Percentiles rank a stretch among this genome's conserved stretches.
Conservation (phyloP, 352 stramenopile genomes). For the Peronosclerospora sorghi region DNA sequence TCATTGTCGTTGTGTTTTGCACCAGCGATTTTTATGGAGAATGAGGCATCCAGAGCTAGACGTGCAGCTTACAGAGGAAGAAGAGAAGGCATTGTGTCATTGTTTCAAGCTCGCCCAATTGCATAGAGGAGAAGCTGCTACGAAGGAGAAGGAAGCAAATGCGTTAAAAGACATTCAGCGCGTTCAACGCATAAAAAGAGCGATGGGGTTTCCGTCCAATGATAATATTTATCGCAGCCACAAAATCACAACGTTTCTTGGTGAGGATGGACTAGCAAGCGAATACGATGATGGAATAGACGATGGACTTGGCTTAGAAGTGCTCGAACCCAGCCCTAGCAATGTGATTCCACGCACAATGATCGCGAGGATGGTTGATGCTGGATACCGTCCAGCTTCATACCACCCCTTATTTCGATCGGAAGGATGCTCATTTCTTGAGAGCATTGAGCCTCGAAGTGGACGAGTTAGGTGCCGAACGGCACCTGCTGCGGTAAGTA, state of each 20-base stretch:
- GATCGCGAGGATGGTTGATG: constrained; percentile 16
- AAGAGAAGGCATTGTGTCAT: constrained; percentile 17
- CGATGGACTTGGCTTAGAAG: constrained; percentile 10
- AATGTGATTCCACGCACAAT: constrained; percentile 18
- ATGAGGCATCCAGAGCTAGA: constrained; percentile 14
- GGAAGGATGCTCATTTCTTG: constrained; percentile 28
- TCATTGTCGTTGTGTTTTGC: constrained; percentile 55
- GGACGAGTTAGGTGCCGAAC: constrained; percentile 7
- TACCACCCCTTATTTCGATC: constrained; percentile 32
- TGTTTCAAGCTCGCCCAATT: constrained; percentile 26
- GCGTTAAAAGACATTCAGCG: constrained; percentile 16
- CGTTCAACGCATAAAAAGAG: constrained; percentile 24
- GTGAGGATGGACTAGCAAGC: constrained; percentile 14
- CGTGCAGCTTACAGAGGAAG: constrained; percentile 7
- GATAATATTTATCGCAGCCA: constrained; percentile 28
- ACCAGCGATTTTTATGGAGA: constrained; percentile 23
- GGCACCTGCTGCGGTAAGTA: constrained; percentile 15
- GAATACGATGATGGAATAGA: constrained; percentile 20
- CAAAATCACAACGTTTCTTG: constrained; percentile 20
- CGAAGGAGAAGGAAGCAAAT: constrained; percentile 12
- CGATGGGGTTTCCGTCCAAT: constrained; percentile 26
- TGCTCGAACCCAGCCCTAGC: constrained; percentile 9
- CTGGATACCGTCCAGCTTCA: constrained; percentile 14
- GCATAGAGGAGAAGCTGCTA: constrained; percentile 13
- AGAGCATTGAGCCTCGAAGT: constrained; percentile 33